Evolutionary conservation across 768 basidiomycete genomes (phyloP).

Genomic region (Suillus discolor): DNA sequence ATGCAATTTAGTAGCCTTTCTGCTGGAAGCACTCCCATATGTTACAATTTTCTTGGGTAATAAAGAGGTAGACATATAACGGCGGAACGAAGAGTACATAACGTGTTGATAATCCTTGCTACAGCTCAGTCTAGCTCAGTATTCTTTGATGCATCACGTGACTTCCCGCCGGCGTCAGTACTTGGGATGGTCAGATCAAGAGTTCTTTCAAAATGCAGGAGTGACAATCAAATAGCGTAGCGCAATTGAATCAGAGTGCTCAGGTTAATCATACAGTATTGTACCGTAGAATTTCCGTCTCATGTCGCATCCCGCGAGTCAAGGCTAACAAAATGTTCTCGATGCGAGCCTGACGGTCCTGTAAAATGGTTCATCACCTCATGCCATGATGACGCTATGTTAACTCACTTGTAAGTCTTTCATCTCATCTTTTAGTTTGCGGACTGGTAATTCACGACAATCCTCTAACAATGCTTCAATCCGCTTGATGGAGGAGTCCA

Average conservation of each 20-base stretch:
- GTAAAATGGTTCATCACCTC: slow-evolving; percentile 11
- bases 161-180: too few relatives aligned
- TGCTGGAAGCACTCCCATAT: slow-evolving; percentile 53
- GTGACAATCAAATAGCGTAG: too few relatives aligned
- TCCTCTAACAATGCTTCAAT: slow-evolving; percentile 68
- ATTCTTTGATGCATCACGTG: too few relatives aligned
- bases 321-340: slow-evolving; percentile 71
- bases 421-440: slow-evolving; percentile 75
- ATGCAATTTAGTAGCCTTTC: slow-evolving; percentile 30
- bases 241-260: too few relatives aligned
- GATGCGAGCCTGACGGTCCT: slow-evolving; percentile 80
- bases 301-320: slow-evolving; percentile 64
- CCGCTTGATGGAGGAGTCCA: slow-evolving; percentile 51
- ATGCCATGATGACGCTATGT: background rate
- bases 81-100: slow-evolving; percentile 50
- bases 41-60: slow-evolving; percentile 49
- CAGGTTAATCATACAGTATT: background rate
- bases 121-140: too few relatives aligned
- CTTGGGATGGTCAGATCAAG: too few relatives aligned
- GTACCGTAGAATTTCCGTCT: slow-evolving; percentile 12
- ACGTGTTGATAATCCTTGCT: background rate
- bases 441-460: slow-evolving; percentile 63
- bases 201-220: too few relatives aligned
- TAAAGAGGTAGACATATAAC: slow-evolving; percentile 36
- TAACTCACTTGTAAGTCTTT: slow-evolving; percentile 72